phyloP scores from a whole-genome alignment of 2,329 filamentous ascomycete genomes.

The Talaromyces amestolkiae region DNA sequence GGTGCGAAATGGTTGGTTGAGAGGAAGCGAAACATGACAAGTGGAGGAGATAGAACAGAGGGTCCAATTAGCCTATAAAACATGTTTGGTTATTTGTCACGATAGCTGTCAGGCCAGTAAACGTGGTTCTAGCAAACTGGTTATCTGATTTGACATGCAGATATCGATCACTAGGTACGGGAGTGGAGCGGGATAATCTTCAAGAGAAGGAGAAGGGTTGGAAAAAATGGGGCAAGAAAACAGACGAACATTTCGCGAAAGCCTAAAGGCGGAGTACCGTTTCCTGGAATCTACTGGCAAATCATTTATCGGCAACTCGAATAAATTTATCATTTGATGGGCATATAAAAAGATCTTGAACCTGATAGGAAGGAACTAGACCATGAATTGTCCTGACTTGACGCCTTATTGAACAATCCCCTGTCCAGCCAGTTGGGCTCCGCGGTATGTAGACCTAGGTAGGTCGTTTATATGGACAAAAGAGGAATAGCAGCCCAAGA shows the following conservation, averaged over 20 bases:
- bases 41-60: background rate
- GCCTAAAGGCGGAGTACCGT: constrained; percentile 13
- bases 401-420: constrained; percentile 9
- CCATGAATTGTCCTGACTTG: background rate
- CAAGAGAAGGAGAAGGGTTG: background rate
- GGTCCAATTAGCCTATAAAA: constrained; percentile 1
- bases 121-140: constrained; percentile 14
- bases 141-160: constrained; percentile 11
- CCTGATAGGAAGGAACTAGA: constrained; percentile 2
- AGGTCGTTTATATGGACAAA: constrained; percentile 24
- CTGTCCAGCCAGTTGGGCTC: constrained; percentile 13
- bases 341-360: background rate
- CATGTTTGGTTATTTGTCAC: background rate
- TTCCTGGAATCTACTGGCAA: background rate
- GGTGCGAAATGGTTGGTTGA: constrained; percentile 13
- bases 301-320: background rate
- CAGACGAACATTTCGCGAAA: background rate
- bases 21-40: background rate
- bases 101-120: constrained; percentile 15
- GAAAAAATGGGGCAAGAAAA: background rate
- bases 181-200: constrained; percentile 9
- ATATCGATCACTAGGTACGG: constrained; percentile 1
- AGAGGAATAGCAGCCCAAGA: constrained; percentile 26
- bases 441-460: constrained; percentile 3
- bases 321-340: background rate